Conservation (phyloP, 176 grass and related monocot species). For the Oryza longistaminata region DNA sequence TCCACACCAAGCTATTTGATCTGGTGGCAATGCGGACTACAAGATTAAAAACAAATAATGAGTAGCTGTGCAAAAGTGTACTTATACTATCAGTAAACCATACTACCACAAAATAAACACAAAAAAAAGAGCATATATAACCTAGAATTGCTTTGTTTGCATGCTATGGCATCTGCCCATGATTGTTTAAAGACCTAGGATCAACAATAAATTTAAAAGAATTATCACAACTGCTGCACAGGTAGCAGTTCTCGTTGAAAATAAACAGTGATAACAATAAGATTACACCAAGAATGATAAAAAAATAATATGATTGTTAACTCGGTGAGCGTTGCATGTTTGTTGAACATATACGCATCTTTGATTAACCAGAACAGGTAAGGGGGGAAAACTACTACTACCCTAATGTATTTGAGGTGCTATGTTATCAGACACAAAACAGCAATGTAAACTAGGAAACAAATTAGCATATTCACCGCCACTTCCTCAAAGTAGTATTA, state of each 20-base stretch:
- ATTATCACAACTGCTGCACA: neutral
- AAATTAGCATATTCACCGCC: neutral
- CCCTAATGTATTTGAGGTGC: neutral
- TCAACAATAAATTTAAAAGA: neutral
- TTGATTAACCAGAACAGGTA: neutral
- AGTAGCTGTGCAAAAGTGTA: neutral
- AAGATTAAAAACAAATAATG: conserved; percentile 22
- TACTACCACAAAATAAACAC: neutral
- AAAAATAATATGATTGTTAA: neutral
- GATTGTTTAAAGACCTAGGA: neutral
- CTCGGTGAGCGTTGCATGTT: neutral
- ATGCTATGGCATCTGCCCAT: neutral
- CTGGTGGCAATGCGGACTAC: conserved; percentile 91
- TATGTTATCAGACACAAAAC: neutral
- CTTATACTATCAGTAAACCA: neutral
- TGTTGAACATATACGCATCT: neutral
- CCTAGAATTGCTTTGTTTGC: neutral
- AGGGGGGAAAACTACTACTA: neutral
- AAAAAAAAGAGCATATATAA: neutral
- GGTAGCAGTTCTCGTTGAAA: neutral
- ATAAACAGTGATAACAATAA: neutral
- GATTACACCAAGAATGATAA: neutral
- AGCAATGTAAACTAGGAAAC: neutral
- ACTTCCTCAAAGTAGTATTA: neutral
- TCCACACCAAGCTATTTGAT: conserved; percentile 96